phyloP scores from a whole-genome alignment of 148 eudicot species.

The Pouteria glomerata region DNA sequence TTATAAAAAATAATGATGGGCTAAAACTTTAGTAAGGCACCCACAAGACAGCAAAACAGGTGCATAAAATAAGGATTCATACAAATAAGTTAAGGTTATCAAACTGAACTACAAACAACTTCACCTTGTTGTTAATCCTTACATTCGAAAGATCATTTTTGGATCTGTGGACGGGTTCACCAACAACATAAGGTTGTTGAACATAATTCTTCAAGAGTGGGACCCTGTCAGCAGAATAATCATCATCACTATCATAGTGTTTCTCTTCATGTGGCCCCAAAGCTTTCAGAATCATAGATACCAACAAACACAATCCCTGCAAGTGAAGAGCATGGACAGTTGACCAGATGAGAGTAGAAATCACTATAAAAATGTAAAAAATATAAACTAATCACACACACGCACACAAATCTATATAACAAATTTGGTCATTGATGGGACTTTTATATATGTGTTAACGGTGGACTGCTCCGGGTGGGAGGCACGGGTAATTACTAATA shows the following conservation, averaged over 20 bases:
- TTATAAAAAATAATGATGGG: not conserved
- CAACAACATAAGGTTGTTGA: constrained; percentile 42
- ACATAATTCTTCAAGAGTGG: constrained; percentile 66
- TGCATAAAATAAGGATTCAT: constrained; percentile 6
- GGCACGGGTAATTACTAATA: not conserved
- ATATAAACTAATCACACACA: no score
- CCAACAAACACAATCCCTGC: constrained; percentile 46
- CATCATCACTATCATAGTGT: constrained; percentile 75
- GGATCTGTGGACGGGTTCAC: constrained; percentile 37
- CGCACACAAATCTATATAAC: no score
- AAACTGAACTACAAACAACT: not conserved
- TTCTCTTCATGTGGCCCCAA: constrained; percentile 61
- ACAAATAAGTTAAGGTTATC: not conserved
- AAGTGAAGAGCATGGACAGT: constrained; percentile 7
- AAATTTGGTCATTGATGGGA: no score
- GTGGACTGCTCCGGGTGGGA: no score
- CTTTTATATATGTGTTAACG: no score
- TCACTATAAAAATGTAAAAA: no score
- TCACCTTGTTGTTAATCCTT: constrained; percentile 32
- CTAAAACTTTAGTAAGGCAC: not conserved
- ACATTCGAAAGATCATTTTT: constrained; percentile 36
- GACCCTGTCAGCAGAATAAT: constrained; percentile 54
- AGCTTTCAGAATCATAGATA: constrained; percentile 75
- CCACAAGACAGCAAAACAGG: no score
- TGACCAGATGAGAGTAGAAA: no score